Percentiles rank a stretch among this genome's conserved stretches.
Conservation (phyloP, 169 alveolate species). For the Cryptosporidium xiaoi region DNA sequence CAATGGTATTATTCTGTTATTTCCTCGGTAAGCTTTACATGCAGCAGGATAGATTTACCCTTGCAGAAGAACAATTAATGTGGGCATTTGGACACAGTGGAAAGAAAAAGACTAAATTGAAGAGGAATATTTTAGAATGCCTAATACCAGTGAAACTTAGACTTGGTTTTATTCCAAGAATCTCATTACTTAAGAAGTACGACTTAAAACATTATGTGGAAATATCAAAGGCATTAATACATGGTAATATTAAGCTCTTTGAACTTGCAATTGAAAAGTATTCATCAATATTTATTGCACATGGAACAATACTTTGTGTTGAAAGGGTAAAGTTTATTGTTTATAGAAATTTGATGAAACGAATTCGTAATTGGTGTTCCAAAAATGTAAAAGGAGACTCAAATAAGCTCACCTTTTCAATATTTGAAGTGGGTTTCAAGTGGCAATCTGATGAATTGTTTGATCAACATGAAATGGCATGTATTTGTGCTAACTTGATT, state of each 20-base stretch:
- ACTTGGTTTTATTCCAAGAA: conserved; percentile 84
- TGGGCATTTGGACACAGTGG: conserved; percentile 81
- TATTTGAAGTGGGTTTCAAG: conserved; percentile 66
- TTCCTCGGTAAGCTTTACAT: conserved; percentile 84
- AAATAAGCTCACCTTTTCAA: conserved; percentile 60
- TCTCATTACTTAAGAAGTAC: conserved; percentile 79
- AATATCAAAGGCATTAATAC: conserved; percentile 79
- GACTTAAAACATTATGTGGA: conserved; percentile 81
- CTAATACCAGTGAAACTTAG: conserved; percentile 85
- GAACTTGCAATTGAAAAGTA: conserved; percentile 78
- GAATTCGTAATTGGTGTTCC: conserved; percentile 72
- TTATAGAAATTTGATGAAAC: conserved; percentile 83
- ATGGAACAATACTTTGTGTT: conserved; percentile 86
- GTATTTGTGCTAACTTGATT: conserved; percentile 86
- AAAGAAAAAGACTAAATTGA: conserved; percentile 76
- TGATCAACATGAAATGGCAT: conserved; percentile 82
- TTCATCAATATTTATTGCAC: conserved; percentile 77
- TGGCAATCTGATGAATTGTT: conserved; percentile 74
- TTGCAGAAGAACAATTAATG: conserved; percentile 77
- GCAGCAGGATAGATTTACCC: conserved; percentile 85
- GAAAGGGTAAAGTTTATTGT: conserved; percentile 85
- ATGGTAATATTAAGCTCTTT: conserved; percentile 80
- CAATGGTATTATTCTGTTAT: conserved; percentile 85
- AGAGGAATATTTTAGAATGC: conserved; percentile 85
- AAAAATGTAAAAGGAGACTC: conserved; percentile 38